phyloP scores from a whole-genome alignment of 2,329 filamentous ascomycete genomes.

The Diplocarpon mali region DNA sequence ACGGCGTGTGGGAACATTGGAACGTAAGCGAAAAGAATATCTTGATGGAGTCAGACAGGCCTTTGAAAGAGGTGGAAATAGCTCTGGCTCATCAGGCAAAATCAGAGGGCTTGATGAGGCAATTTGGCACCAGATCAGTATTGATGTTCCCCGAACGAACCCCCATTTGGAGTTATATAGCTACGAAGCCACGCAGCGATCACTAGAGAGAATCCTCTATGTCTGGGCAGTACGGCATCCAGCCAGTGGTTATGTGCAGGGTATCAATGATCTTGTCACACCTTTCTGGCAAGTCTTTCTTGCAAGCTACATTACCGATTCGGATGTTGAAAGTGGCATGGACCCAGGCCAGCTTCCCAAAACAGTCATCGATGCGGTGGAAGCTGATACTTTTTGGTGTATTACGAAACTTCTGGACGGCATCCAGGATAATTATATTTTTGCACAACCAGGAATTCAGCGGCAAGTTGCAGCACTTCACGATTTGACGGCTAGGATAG shows the following conservation, averaged over 20 bases:
- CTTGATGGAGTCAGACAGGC: conserved; percentile 75
- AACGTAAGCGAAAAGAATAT: conserved; percentile 93
- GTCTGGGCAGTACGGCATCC: conserved; percentile 97
- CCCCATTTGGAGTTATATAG: conserved; percentile 91
- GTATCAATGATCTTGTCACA: conserved; percentile 95
- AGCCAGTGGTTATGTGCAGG: conserved; percentile 94
- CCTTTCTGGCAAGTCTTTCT: conserved; percentile 98
- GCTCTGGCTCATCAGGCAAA: conserved; percentile 33
- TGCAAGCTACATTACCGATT: conserved; percentile 87
- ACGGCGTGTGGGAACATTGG: conserved; percentile 75
- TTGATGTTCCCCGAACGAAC: conserved; percentile 92
- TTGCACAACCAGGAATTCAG: conserved; percentile 93
- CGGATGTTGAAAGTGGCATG: conserved; percentile 87
- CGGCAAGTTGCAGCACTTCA: conserved; percentile 81
- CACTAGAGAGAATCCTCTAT: conserved; percentile 87
- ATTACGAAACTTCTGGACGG: conserved; percentile 95
- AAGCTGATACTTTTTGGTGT: conserved; percentile 98
- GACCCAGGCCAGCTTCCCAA: conserved; percentile 89
- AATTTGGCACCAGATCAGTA: conserved; percentile 99
- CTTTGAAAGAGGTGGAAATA: conserved; percentile 53
- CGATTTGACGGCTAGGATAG: conserved; percentile 85
- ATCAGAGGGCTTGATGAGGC: conserved; percentile 75
- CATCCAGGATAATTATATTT: conserved; percentile 98
- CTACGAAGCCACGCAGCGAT: conserved; percentile 91
- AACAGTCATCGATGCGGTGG: conserved; percentile 86